Evolutionary conservation across 148 eudicot genomes (phyloP).

Genomic region (Dianthus caryophyllus): DNA sequence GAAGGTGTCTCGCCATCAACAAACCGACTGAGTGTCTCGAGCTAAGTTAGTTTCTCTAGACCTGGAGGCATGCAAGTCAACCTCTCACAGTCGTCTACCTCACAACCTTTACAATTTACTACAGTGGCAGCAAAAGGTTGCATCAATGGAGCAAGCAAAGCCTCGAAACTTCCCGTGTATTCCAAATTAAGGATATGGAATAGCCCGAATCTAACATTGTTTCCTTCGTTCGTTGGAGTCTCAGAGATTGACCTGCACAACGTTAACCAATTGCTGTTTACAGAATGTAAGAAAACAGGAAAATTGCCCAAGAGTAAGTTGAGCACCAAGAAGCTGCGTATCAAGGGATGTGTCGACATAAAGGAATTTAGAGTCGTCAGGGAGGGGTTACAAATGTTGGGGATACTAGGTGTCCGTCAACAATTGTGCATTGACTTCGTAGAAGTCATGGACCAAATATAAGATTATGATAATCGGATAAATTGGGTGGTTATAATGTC

Average conservation of each 20-base stretch:
- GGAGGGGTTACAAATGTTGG: conserved; percentile 14
- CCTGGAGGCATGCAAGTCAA: conserved; percentile 19
- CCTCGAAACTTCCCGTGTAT: too few species aligned
- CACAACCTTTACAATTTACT: too few species aligned
- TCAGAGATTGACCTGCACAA: conserved; percentile 18
- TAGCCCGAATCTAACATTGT: conserved; percentile 23
- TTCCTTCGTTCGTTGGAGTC: conserved; percentile 18
- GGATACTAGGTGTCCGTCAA: too few species aligned
- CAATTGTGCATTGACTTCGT: too few species aligned
- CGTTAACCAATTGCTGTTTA: conserved; percentile 22
- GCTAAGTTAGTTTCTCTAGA: conserved; percentile 17
- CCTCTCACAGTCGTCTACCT: conserved; percentile 23
- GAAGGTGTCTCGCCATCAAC: background rate
- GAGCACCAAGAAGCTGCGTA: conserved; percentile 5
- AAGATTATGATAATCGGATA: too few species aligned
- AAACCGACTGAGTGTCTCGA: background rate
- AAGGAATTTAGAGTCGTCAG: too few species aligned
- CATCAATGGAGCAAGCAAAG: too few species aligned
- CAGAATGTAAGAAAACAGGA: conserved; percentile 11
- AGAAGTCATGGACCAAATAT: too few species aligned
- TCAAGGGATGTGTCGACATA: conserved; percentile 19
- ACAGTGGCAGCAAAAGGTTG: too few species aligned
- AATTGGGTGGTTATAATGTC: too few species aligned
- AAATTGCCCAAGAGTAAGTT: background rate
- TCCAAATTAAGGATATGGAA: too few species aligned